A percentile compares a stretch with the other conserved stretches of the same genome.
phyloP scores from a whole-genome alignment of 108 stramenopile genomes.

The Seminavis robusta region DNA sequence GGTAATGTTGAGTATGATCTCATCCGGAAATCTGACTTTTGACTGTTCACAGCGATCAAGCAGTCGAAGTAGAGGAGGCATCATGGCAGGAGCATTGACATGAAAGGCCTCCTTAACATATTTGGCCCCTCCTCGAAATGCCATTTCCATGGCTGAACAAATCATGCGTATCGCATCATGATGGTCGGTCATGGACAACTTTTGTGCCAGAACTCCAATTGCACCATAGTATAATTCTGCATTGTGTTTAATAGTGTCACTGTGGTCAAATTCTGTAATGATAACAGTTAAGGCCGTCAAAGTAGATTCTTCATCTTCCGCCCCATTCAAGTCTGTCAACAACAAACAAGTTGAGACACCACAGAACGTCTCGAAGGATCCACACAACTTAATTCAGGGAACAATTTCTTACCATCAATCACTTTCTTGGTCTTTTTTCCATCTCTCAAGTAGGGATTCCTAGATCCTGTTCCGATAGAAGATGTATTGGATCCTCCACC shows the following conservation, averaged over 20 bases:
- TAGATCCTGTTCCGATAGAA: too few species aligned
- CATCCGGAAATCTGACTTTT: slow-evolving; percentile 42
- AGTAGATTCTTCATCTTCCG: too few species aligned
- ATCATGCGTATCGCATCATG: slow-evolving; percentile 75
- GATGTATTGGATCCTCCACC: too few species aligned
- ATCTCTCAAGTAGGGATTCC: too few species aligned
- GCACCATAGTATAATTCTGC: slow-evolving; percentile 66
- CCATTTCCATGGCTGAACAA: slow-evolving; percentile 76
- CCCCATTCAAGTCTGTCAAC: too few species aligned
- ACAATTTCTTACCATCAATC: too few species aligned
- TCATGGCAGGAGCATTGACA: slow-evolving; percentile 46
- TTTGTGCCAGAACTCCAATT: slow-evolving; percentile 49
- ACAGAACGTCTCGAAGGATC: too few species aligned
- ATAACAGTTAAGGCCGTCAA: too few species aligned
- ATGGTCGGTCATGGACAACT: slow-evolving; percentile 48
- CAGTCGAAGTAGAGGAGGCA: slow-evolving; percentile 52
- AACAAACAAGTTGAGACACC: too few species aligned
- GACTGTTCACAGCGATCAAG: slow-evolving; percentile 58
- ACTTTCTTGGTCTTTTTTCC: too few species aligned
- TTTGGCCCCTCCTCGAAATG: slow-evolving; percentile 54
- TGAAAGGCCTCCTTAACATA: slow-evolving; percentile 56
- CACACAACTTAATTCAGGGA: too few species aligned
- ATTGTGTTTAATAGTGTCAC: slow-evolving; percentile 51
- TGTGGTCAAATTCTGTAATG: too few species aligned
- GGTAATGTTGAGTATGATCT: slow-evolving; percentile 55